phyloP scores from a whole-genome alignment of 805 yeast species.

The Saccharomycopsis sp. region DNA sequence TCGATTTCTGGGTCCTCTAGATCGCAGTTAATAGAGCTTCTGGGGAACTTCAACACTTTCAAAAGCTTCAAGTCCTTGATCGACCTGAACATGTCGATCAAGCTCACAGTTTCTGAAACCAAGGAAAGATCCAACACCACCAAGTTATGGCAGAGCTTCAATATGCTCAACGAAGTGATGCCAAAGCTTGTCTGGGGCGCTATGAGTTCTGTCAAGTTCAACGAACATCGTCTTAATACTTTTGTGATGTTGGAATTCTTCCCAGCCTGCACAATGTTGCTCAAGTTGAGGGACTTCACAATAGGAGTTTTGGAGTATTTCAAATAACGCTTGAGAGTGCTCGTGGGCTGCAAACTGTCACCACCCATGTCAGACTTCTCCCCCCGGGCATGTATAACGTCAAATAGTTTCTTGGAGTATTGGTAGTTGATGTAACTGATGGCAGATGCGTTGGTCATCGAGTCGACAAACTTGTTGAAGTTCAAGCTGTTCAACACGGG shows the following conservation, averaged over 20 bases:
- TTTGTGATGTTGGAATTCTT: slow-evolving; percentile 86
- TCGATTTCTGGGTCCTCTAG: slow-evolving; percentile 21
- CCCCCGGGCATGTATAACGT: no score
- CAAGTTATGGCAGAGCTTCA: slow-evolving; percentile 59
- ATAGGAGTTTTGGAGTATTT: slow-evolving; percentile 35
- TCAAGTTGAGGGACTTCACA: slow-evolving; percentile 62
- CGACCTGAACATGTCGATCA: slow-evolving; percentile 69
- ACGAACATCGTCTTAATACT: slow-evolving; percentile 66
- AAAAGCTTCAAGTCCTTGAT: slow-evolving; percentile 53
- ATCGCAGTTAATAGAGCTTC: slow-evolving; percentile 67
- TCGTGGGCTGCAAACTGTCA: neutral
- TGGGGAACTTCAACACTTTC: slow-evolving; percentile 76
- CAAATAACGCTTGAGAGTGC: slow-evolving; percentile 26
- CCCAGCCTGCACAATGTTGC: slow-evolving; percentile 80
- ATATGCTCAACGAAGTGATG: slow-evolving; percentile 73
- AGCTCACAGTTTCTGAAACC: slow-evolving; percentile 84
- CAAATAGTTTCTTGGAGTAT: slow-evolving; percentile 6
- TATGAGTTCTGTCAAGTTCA: slow-evolving; percentile 54
- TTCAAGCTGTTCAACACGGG: slow-evolving; percentile 63
- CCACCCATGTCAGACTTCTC: neutral
- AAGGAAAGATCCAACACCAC: slow-evolving; percentile 66
- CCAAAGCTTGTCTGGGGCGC: slow-evolving; percentile 98
- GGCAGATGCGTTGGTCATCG: slow-evolving; percentile 39
- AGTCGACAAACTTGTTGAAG: slow-evolving; percentile 63
- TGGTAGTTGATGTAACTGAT: slow-evolving; percentile 13